phyloP scores from a whole-genome alignment of 1,284 basidiomycete genomes.

The Xerocomus amazonicus region DNA sequence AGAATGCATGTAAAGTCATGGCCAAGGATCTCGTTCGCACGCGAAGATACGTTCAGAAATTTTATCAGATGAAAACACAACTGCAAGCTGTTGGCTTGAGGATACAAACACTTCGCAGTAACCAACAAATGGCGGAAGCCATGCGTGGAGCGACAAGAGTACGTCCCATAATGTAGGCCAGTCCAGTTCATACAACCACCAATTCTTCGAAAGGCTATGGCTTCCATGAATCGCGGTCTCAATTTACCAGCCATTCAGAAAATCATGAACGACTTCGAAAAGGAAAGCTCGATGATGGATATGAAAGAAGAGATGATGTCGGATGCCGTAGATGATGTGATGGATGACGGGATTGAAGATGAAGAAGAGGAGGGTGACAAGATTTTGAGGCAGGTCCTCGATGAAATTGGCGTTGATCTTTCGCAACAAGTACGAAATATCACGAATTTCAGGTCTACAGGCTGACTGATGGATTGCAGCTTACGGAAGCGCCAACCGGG shows the following conservation, averaged over 20 bases:
- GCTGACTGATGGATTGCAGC: constrained; percentile 42
- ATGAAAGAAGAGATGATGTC: constrained; percentile 99
- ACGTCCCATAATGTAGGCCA: constrained; percentile 30
- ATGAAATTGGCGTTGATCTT: constrained; percentile 93
- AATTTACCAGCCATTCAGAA: constrained; percentile 94
- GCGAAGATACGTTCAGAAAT: constrained; percentile 93
- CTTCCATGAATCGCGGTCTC: constrained; percentile 93
- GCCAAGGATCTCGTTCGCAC: constrained; percentile 98
- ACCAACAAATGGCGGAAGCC: constrained; percentile 99
- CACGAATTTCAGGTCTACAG: background rate
- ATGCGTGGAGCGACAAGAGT: constrained; percentile 98
- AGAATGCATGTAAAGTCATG: constrained; percentile 99
- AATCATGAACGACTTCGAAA: constrained; percentile 98
- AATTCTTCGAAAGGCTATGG: constrained; percentile 76
- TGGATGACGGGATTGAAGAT: constrained; percentile 91
- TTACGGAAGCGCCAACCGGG: constrained; percentile 79
- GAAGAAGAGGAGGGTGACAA: constrained; percentile 96
- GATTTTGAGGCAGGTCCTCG: constrained; percentile 94
- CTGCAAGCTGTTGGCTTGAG: constrained; percentile 94
- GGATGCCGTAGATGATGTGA: constrained; percentile 96
- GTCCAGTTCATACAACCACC: background rate
- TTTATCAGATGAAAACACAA: constrained; percentile 98
- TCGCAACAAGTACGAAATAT: constrained; percentile 75
- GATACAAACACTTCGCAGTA: constrained; percentile 95
- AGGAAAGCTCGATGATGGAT: constrained; percentile 97